Evolutionary conservation across 1,284 basidiomycete genomes (phyloP).

Genomic region (Cystobasidium slooffiae): DNA sequence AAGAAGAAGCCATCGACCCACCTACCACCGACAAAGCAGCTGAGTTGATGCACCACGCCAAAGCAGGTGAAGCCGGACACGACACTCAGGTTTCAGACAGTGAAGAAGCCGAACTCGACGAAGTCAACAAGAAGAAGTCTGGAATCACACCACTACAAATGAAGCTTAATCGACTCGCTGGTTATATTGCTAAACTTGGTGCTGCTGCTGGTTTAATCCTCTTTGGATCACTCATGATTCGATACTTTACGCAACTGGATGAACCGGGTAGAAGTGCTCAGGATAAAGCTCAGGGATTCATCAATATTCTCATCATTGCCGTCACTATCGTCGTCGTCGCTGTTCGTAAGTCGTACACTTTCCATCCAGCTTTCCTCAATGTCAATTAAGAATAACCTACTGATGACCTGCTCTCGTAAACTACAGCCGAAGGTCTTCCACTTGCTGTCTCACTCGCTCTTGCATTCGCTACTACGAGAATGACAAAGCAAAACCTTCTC

Average conservation of each 20-base stretch:
- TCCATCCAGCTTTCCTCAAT: conserved; percentile 60
- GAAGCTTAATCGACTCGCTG: conserved; percentile 90
- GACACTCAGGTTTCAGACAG: neutral
- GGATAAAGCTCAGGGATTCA: conserved; percentile 87
- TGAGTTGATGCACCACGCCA: conserved; percentile 12
- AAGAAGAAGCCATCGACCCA: conserved; percentile 26
- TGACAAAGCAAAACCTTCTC: conserved; percentile 91
- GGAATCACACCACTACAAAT: conserved; percentile 91
- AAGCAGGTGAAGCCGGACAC: conserved; percentile 25
- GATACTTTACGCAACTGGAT: conserved; percentile 87
- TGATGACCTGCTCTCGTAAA: conserved; percentile 1
- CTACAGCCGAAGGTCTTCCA: conserved; percentile 70
- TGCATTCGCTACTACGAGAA: conserved; percentile 94
- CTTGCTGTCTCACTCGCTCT: conserved; percentile 94
- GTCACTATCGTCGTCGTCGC: conserved; percentile 96
- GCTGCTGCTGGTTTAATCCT: conserved; percentile 78
- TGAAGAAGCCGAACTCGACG: conserved; percentile 20
- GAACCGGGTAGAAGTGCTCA: conserved; percentile 67
- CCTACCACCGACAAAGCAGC: conserved; percentile 3
- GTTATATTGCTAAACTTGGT: conserved; percentile 90
- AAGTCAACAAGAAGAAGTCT: conserved; percentile 15
- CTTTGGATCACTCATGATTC: conserved; percentile 85
- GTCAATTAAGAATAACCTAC: neutral
- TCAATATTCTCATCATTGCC: conserved; percentile 90
- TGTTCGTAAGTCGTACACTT: conserved; percentile 70